Conservation (phyloP, 768 basidiomycete species). For the Termitomyces sp. region DNA sequence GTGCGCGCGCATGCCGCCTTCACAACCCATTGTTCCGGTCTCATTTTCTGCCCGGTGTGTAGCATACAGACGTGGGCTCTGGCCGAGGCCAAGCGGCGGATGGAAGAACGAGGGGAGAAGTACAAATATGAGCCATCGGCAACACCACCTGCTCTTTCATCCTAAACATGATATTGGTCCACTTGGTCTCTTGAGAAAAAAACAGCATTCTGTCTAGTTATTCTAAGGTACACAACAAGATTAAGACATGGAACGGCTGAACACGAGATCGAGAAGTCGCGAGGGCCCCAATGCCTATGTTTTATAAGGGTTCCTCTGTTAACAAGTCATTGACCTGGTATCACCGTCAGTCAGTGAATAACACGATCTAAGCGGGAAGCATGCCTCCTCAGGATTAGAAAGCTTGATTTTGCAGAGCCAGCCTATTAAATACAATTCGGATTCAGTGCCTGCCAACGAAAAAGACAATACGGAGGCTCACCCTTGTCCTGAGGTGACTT, state of each 20-base stretch:
- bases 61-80: constrained; percentile 94
- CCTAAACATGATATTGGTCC: constrained; percentile 16
- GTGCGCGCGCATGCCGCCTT: constrained; percentile 46
- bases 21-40: not conserved
- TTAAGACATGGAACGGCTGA: not conserved
- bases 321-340: constrained; percentile 69
- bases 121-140: constrained; percentile 73
- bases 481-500: constrained; percentile 84
- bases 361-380: constrained; percentile 13
- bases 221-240: not conserved
- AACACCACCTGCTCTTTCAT: constrained; percentile 26
- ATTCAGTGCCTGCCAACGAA: not conserved
- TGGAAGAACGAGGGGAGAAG: constrained; percentile 92
- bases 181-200: not conserved
- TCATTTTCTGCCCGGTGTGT: constrained; percentile 4
- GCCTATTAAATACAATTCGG: constrained; percentile 46
- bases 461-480: constrained; percentile 30
- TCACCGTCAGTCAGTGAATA: constrained; percentile 5
- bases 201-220: constrained; percentile 10
- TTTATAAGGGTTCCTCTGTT: constrained; percentile 53
- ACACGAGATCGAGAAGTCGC: not conserved
- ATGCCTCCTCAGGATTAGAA: constrained; percentile 73
- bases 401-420: constrained; percentile 96
- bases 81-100: constrained; percentile 82
- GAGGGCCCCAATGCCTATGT: constrained; percentile 15